Evolutionary conservation across 2,329 filamentous ascomycete species (phyloP).

Genomic region (Pyricularia sp.): DNA sequence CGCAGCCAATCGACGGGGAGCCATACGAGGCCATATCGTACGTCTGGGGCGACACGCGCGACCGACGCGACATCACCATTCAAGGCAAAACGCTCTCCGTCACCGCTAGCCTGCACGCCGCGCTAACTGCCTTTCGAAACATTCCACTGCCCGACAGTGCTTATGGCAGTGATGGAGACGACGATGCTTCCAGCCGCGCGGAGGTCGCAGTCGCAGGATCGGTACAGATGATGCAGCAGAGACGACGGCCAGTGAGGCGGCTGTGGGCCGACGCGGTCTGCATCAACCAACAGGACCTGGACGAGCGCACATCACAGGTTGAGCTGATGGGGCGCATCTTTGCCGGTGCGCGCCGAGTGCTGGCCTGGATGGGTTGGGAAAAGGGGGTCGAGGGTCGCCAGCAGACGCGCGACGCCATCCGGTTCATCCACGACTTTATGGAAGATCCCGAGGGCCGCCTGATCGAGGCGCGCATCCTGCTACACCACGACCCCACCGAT

Average conservation of each 20-base stretch:
- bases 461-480: conserved; percentile 9
- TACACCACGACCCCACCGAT: conserved; percentile 6
- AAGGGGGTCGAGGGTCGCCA: conserved; percentile 8
- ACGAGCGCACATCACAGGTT: conserved; percentile 12
- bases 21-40: conserved; percentile 8
- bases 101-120: conserved; percentile 5
- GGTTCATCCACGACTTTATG: conserved; percentile 11
- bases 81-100: not conserved
- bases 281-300: conserved; percentile 14
- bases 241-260: not conserved
- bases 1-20: conserved; percentile 20
- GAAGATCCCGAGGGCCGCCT: conserved; percentile 8
- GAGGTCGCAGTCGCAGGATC: not conserved
- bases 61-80: conserved; percentile 1
- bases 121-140: conserved; percentile 3
- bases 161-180: not conserved
- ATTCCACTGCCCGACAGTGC: not conserved
- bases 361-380: conserved; percentile 13
- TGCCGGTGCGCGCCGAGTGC: conserved; percentile 8
- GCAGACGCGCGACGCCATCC: conserved; percentile 9
- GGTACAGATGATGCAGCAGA: not conserved
- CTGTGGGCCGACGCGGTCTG: conserved; percentile 16
- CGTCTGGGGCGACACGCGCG: conserved; percentile 4
- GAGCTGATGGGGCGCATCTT: conserved; percentile 14
- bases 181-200: not conserved